These are phyloP conservation scores for Rosa chinensis DNA, from an alignment of 306 rosid genomes.

Conservation along the genomic window DNA sequence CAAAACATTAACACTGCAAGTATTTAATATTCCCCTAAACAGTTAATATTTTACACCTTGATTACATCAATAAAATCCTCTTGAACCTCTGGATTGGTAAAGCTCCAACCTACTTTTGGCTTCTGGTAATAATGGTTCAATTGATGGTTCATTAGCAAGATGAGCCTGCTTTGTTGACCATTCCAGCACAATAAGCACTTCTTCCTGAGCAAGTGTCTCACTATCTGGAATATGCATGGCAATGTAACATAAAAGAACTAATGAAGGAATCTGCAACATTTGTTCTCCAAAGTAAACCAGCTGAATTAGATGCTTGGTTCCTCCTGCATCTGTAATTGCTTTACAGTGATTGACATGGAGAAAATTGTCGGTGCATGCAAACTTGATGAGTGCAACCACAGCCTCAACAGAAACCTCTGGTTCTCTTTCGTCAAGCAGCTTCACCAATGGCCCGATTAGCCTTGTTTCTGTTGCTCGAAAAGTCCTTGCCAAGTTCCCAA, in stretches of 20 bases:
- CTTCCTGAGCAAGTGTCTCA: slow-evolving; percentile 69
- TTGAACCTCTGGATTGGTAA: slow-evolving; percentile 76
- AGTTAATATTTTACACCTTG: slow-evolving; percentile 7
- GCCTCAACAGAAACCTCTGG: slow-evolving; percentile 46
- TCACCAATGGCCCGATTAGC: slow-evolving; percentile 56
- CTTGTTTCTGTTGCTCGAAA: slow-evolving; percentile 70
- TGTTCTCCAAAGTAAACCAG: slow-evolving; percentile 67
- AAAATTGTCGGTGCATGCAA: slow-evolving; percentile 63
- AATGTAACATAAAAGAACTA: slow-evolving; percentile 55
- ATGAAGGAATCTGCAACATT: slow-evolving; percentile 54
- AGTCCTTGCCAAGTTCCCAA: slow-evolving; percentile 72
- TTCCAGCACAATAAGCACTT: slow-evolving; percentile 72
- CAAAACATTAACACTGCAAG: not conserved
- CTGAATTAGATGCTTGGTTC: slow-evolving; percentile 68
- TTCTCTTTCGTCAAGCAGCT: slow-evolving; percentile 66
- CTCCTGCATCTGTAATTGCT: slow-evolving; percentile 69
- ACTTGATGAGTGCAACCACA: slow-evolving; percentile 50
- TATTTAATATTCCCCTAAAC: not conserved
- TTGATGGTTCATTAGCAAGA: slow-evolving; percentile 31
- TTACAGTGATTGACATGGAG: slow-evolving; percentile 72
- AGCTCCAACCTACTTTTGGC: slow-evolving; percentile 80
- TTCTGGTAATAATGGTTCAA: slow-evolving; percentile 51
- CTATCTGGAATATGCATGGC: slow-evolving; percentile 72
- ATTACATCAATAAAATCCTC: slow-evolving; percentile 56
- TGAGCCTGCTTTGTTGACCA: slow-evolving; percentile 65